These are phyloP conservation scores for Penicillium sp. DNA, from an alignment of 2,329 filamentous ascomycete species.

Conservation along the genomic window DNA sequence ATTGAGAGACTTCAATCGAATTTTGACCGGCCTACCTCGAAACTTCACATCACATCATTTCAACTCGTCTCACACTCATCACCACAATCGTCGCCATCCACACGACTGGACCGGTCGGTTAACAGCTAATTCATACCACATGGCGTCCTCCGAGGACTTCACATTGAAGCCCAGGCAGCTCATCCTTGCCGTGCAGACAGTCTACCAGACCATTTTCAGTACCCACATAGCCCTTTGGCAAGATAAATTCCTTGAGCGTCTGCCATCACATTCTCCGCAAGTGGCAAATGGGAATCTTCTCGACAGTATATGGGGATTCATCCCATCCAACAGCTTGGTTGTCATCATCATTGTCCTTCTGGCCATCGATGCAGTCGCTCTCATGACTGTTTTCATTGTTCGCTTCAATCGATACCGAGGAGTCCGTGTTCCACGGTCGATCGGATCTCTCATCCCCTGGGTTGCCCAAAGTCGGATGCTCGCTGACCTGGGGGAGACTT, in stretches of 20 bases:
- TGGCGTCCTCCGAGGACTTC: constrained; percentile 1
- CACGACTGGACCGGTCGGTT: constrained; percentile 20
- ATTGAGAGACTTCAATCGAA: constrained; percentile 19
- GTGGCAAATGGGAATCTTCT: constrained; percentile 9
- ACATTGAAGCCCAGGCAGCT: constrained; percentile 8
- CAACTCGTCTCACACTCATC: background rate
- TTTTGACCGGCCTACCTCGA: background rate
- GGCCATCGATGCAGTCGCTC: constrained; percentile 21
- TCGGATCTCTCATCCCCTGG: constrained; percentile 26
- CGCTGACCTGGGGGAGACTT: constrained; percentile 18
- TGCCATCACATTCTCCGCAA: background rate
- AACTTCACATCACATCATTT: background rate
- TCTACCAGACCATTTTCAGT: constrained; percentile 25
- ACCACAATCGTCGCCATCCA: constrained; percentile 7
- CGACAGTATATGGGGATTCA: constrained; percentile 19
- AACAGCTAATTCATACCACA: constrained; percentile 18
- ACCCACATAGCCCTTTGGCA: constrained; percentile 22
- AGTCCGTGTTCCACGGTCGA: constrained; percentile 23
- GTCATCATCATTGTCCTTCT: constrained; percentile 26
- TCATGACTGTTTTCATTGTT: constrained; percentile 24
- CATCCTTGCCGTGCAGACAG: constrained; percentile 8
- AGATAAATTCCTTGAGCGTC: constrained; percentile 18
- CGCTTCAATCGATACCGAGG: constrained; percentile 21
- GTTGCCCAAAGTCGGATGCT: constrained; percentile 22
- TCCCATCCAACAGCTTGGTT: constrained; percentile 21